These are phyloP conservation scores for Acarospora socialis DNA, from an alignment of 2,329 filamentous ascomycete genomes.

Conservation along the genomic window DNA sequence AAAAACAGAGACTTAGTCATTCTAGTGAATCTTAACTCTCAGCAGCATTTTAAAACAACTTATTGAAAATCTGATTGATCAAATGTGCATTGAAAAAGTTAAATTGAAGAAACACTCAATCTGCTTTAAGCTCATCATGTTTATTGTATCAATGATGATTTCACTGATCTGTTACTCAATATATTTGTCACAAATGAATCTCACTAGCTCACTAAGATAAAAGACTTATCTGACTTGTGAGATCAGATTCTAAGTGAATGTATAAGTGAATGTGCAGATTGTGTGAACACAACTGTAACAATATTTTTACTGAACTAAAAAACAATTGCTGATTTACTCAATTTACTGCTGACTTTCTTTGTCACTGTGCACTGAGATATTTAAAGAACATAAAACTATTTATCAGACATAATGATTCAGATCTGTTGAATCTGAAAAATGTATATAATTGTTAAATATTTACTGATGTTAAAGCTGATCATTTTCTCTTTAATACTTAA, in stretches of 20 bases:
- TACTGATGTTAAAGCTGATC: constrained; percentile 3
- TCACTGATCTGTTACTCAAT: constrained; percentile 6
- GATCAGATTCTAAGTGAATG: too few species aligned
- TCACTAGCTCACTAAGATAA: too few species aligned
- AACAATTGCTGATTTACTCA: neutral
- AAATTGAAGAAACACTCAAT: constrained; percentile 12
- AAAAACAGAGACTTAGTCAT: constrained; percentile 1
- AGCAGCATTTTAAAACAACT: constrained; percentile 16
- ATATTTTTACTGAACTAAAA: constrained; percentile 7
- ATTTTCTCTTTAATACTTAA: constrained; percentile 16
- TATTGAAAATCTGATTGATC: constrained; percentile 16
- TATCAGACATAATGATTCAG: constrained; percentile 22
- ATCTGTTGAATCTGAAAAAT: constrained; percentile 22
- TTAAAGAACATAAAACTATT: constrained; percentile 16
- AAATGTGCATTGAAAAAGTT: constrained; percentile 14
- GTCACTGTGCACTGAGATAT: constrained; percentile 1
- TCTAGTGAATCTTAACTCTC: neutral
- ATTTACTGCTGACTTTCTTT: constrained; percentile 3
- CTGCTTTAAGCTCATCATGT: neutral
- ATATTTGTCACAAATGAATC: too few species aligned
- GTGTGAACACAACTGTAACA: too few species aligned
- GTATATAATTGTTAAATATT: constrained; percentile 15
- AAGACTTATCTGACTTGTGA: too few species aligned
- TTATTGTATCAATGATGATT: neutral
- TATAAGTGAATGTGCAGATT: too few species aligned